Evolutionary conservation across 768 basidiomycete genomes (phyloP).

Genomic region (Sistotremastrum suecicum): DNA sequence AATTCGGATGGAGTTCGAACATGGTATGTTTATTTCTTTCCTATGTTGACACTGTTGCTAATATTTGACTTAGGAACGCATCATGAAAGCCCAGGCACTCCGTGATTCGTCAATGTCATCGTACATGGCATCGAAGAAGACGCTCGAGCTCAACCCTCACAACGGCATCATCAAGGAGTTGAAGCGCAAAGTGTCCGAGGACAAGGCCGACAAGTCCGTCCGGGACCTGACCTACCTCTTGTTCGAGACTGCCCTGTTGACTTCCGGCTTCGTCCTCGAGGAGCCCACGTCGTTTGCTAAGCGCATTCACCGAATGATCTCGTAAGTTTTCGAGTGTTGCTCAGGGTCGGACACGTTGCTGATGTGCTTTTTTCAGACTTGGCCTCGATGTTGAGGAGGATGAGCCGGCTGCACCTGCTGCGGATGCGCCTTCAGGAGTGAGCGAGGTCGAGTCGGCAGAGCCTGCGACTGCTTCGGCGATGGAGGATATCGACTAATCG

Average conservation of each 20-base stretch:
- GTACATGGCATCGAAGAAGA: slow-evolving; percentile 99
- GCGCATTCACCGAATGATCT: slow-evolving; percentile 96
- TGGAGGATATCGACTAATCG: slow-evolving; percentile 92
- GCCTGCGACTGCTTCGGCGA: slow-evolving; percentile 59
- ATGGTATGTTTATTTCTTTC: slow-evolving; percentile 43
- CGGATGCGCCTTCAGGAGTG: slow-evolving; percentile 34
- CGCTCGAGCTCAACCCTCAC: slow-evolving; percentile 84
- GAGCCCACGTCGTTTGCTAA: slow-evolving; percentile 90
- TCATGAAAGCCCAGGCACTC: slow-evolving; percentile 98
- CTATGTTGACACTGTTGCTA: neutral
- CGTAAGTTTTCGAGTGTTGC: slow-evolving; percentile 27
- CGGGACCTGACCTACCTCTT: slow-evolving; percentile 91
- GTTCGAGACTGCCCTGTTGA: slow-evolving; percentile 93
- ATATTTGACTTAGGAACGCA: slow-evolving; percentile 50
- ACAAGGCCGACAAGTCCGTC: slow-evolving; percentile 98
- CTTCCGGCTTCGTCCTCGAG: slow-evolving; percentile 90
- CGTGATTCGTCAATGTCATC: slow-evolving; percentile 96
- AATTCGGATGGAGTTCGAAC: slow-evolving; percentile 99
- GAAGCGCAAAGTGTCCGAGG: slow-evolving; percentile 87
- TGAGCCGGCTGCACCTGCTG: slow-evolving; percentile 33
- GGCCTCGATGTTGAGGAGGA: slow-evolving; percentile 85
- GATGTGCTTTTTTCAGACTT: slow-evolving; percentile 25
- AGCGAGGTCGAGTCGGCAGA: slow-evolving; percentile 16
- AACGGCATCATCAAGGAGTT: slow-evolving; percentile 95
- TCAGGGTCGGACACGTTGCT: neutral